Evolutionary conservation across 306 rosid species (phyloP).

Genomic region (Lotus japonicus): DNA sequence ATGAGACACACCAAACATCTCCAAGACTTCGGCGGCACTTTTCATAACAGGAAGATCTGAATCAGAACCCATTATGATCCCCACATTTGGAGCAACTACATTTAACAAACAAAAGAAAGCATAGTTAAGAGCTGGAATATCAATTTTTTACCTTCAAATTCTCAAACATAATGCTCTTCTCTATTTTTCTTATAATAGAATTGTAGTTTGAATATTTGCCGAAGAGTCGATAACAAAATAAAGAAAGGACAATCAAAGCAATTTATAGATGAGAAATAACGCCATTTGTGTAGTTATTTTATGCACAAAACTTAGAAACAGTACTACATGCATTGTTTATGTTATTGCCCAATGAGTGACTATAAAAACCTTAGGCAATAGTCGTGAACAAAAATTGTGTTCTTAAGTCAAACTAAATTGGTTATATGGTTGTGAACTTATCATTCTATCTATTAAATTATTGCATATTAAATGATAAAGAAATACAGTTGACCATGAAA

Average conservation of each 20-base stretch:
- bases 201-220: not conserved
- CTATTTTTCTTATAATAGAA: not conserved
- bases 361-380: too few species aligned
- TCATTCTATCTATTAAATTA: not conserved
- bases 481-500: not conserved
- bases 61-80: slow-evolving; percentile 94
- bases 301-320: not conserved
- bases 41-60: slow-evolving; percentile 95
- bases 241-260: not conserved
- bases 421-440: not conserved
- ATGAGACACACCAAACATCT: slow-evolving; percentile 59
- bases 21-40: slow-evolving; percentile 73
- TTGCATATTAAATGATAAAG: not conserved
- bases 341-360: too few species aligned
- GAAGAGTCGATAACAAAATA: not conserved
- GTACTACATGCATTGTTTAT: too few species aligned
- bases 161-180: not conserved
- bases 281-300: not conserved
- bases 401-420: not conserved
- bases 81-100: slow-evolving; percentile 65
- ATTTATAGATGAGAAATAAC: not conserved
- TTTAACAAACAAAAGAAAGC: slow-evolving; percentile 16
- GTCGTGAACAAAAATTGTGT: not conserved
- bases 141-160: not conserved
- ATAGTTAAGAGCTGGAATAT: not conserved